These are phyloP conservation scores for Grosmannia huntii DNA, from an alignment of 2,329 filamentous ascomycete genomes.

Conservation along the genomic window DNA sequence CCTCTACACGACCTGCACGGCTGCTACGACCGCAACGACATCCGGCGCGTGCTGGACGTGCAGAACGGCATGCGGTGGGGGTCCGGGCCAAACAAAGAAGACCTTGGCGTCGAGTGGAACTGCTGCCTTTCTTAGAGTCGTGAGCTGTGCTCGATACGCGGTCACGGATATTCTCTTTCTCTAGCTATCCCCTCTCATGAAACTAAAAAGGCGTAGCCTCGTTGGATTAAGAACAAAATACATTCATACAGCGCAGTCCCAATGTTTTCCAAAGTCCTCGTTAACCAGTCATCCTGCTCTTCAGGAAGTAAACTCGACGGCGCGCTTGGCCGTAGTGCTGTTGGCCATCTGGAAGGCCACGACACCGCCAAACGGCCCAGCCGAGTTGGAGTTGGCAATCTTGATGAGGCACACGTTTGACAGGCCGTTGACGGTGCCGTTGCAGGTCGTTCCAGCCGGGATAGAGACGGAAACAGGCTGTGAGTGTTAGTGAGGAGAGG, in stretches of 20 bases:
- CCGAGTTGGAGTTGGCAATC: constrained; percentile 26
- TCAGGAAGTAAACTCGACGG: not conserved
- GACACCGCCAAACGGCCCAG: constrained; percentile 28
- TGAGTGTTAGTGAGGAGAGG: constrained; percentile 16
- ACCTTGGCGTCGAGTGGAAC: constrained; percentile 24
- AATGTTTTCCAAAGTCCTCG: not conserved
- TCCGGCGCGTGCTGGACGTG: constrained; percentile 32
- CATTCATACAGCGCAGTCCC: not conserved
- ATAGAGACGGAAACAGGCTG: constrained; percentile 21
- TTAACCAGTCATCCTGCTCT: not conserved
- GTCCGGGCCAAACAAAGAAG: constrained; percentile 25
- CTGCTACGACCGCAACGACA: constrained; percentile 33
- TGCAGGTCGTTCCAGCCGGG: constrained; percentile 26
- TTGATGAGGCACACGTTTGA: constrained; percentile 28
- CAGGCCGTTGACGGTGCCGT: constrained; percentile 20
- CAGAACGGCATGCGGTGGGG: constrained; percentile 34
- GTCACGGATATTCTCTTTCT: not conserved
- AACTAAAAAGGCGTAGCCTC: not conserved
- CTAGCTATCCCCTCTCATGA: not conserved
- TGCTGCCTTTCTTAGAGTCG: constrained; percentile 24
- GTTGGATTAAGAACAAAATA: not conserved
- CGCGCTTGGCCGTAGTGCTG: not conserved
- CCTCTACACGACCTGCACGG: constrained; percentile 27
- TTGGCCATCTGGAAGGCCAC: constrained; percentile 25
- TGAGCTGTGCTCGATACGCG: not conserved